Evolutionary conservation across 2,329 filamentous ascomycete genomes (phyloP).

Genomic region (Coniosporium uncinatum): DNA sequence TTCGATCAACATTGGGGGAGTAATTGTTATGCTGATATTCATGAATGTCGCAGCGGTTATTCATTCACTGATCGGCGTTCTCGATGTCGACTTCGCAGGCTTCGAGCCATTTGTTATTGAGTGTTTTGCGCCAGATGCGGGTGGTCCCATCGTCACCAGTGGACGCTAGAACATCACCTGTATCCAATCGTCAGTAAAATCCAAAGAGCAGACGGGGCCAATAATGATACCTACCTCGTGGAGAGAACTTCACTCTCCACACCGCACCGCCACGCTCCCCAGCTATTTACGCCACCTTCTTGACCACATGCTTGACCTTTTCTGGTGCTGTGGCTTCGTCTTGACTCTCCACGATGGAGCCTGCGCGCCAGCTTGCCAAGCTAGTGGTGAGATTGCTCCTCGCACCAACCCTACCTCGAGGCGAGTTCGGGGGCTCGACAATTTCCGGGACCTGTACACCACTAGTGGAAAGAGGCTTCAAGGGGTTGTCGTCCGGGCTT

Average conservation of each 20-base stretch:
- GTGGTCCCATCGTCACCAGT: slow-evolving; percentile 69
- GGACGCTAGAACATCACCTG: slow-evolving; percentile 66
- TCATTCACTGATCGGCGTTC: too few species aligned
- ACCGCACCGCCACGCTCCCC: slow-evolving; percentile 43
- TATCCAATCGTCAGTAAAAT: too few species aligned
- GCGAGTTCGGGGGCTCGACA: not conserved
- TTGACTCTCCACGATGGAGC: slow-evolving; percentile 13
- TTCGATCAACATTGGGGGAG: too few species aligned
- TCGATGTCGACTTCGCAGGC: slow-evolving; percentile 39
- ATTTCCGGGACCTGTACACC: slow-evolving; percentile 21
- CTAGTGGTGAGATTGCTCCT: not conserved
- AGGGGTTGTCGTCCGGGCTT: not conserved
- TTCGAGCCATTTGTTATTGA: slow-evolving; percentile 37
- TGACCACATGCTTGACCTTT: slow-evolving; percentile 57
- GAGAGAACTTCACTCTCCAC: too few species aligned
- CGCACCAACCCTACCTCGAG: slow-evolving; percentile 31
- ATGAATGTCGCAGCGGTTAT: too few species aligned
- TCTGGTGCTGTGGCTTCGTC: slow-evolving; percentile 55
- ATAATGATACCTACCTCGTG: too few species aligned
- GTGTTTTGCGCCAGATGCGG: slow-evolving; percentile 42
- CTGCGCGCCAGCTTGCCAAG: not conserved
- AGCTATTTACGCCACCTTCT: slow-evolving; percentile 62
- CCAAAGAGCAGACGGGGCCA: too few species aligned
- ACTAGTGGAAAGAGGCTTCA: too few species aligned
- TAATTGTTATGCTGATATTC: too few species aligned